Percentiles rank a stretch among this genome's conserved stretches.
These are phyloP conservation scores for Mentha longifolia DNA, from an alignment of 257 asterid species.

Conservation along the genomic window DNA sequence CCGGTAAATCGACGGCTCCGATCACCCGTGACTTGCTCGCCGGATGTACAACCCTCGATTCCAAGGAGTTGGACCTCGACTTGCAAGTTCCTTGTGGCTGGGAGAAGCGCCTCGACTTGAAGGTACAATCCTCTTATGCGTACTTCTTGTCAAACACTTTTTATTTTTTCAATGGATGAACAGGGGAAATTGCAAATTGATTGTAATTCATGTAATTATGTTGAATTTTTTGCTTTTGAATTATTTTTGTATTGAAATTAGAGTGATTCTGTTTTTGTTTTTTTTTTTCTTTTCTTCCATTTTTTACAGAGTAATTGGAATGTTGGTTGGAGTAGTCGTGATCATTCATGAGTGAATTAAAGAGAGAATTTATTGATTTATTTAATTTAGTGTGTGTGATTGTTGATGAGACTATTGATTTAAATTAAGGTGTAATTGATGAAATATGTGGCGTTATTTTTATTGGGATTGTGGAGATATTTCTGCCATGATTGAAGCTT, in stretches of 20 bases:
- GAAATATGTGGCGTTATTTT: slow-evolving; percentile 25
- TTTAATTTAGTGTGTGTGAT: background rate
- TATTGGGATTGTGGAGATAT: slow-evolving; percentile 34
- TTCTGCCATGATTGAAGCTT: slow-evolving; percentile 33
- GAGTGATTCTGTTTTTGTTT: background rate
- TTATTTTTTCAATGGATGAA: background rate
- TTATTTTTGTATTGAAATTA: too few species aligned
- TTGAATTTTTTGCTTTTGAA: background rate
- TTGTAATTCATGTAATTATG: background rate
- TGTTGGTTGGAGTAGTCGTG: slow-evolving; percentile 1
- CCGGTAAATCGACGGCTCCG: slow-evolving; percentile 60
- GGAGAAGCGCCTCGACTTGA: slow-evolving; percentile 89
- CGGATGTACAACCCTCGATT: slow-evolving; percentile 59
- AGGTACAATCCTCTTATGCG: slow-evolving; percentile 45
- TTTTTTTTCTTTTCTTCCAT: background rate
- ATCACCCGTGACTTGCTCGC: slow-evolving; percentile 88
- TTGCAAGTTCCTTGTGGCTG: slow-evolving; percentile 92
- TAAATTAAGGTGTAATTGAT: background rate
- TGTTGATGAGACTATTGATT: background rate
- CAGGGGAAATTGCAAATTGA: too few species aligned
- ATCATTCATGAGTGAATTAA: slow-evolving; percentile 20
- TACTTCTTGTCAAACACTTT: background rate
- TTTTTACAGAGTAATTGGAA: background rate
- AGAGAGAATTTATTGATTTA: slow-evolving; percentile 26
- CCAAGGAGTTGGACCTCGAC: slow-evolving; percentile 89